phyloP scores from a whole-genome alignment of 2,329 filamentous ascomycete genomes.

The Raffaelea albimanens region DNA sequence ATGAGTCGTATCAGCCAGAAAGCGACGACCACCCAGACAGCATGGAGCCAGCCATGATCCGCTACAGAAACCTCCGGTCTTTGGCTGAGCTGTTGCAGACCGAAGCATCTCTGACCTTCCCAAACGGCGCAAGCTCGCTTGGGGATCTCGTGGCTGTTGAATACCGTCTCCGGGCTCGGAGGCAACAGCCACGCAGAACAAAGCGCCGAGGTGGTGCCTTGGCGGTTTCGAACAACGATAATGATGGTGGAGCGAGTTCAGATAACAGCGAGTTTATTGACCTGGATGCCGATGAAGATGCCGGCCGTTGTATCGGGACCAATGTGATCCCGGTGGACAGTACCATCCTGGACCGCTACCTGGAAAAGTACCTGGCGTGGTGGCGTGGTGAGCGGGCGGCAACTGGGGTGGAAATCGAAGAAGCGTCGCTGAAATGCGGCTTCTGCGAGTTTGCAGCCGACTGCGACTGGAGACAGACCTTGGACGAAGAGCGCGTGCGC shows the following conservation, averaged over 20 bases:
- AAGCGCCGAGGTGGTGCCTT: not conserved
- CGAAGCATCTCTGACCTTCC: slow-evolving; percentile 44
- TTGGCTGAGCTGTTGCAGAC: slow-evolving; percentile 34
- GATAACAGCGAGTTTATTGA: not conserved
- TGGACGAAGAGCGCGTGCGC: slow-evolving; percentile 46
- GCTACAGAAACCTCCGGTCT: slow-evolving; percentile 38
- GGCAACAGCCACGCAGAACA: not conserved
- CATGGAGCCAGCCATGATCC: slow-evolving; percentile 18
- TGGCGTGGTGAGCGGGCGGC: slow-evolving; percentile 70
- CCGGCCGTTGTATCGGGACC: slow-evolving; percentile 36
- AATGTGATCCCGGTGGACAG: slow-evolving; percentile 58
- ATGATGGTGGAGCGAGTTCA: not conserved
- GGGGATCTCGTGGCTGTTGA: slow-evolving; percentile 43
- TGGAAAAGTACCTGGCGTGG: slow-evolving; percentile 65
- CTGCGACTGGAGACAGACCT: slow-evolving; percentile 67
- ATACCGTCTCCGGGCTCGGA: slow-evolving; percentile 28
- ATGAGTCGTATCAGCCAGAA: no score
- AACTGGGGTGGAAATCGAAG: slow-evolving; percentile 68
- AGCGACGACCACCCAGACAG: no score
- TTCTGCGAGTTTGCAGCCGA: slow-evolving; percentile 72
- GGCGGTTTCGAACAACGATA: not conserved
- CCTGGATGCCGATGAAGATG: slow-evolving; percentile 1
- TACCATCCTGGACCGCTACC: slow-evolving; percentile 51
- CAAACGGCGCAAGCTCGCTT: slow-evolving; percentile 35
- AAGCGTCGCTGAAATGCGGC: slow-evolving; percentile 72